A percentile compares a stretch with the other conserved stretches of the same genome.
Conservation (phyloP, 257 asterid species). For the Fraxinus cuspidata region DNA sequence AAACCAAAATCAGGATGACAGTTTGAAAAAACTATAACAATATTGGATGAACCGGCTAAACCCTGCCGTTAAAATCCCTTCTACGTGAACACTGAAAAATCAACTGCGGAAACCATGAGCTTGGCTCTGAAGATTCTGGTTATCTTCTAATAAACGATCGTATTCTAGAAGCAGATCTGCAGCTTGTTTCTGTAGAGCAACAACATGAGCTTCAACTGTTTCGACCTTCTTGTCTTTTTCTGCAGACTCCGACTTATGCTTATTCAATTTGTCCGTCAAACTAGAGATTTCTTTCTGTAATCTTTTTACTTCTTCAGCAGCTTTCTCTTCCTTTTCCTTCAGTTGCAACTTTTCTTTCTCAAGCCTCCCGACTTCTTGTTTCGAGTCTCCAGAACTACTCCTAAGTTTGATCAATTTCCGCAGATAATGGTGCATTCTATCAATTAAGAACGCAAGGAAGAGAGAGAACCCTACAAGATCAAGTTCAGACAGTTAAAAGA, state of each 20-base stretch:
- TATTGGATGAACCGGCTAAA: too few species aligned
- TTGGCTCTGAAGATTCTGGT: constrained; percentile 78
- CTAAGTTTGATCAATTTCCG: constrained; percentile 58
- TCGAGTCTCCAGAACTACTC: constrained; percentile 59
- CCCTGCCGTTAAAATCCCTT: background rate
- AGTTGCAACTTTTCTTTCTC: constrained; percentile 69
- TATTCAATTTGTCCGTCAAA: constrained; percentile 57
- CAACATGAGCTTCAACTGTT: constrained; percentile 74
- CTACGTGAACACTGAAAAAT: background rate
- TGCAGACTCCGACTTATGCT: constrained; percentile 54
- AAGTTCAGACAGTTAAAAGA: constrained; percentile 1
- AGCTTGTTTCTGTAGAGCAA: constrained; percentile 80
- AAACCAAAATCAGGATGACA: constrained; percentile 12
- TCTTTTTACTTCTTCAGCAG: constrained; percentile 51
- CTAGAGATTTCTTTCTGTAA: constrained; percentile 53
- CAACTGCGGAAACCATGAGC: constrained; percentile 41
- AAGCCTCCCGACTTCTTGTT: constrained; percentile 63
- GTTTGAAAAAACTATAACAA: background rate
- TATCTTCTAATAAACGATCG: constrained; percentile 79
- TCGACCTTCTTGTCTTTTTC: constrained; percentile 69
- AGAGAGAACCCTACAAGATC: constrained; percentile 68
- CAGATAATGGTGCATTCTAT: constrained; percentile 90
- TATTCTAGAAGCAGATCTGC: constrained; percentile 87
- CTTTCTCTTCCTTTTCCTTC: constrained; percentile 67
- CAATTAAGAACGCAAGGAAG: constrained; percentile 81